phyloP scores from a whole-genome alignment of 768 basidiomycete species.

The Rhodotorula babjevae region DNA sequence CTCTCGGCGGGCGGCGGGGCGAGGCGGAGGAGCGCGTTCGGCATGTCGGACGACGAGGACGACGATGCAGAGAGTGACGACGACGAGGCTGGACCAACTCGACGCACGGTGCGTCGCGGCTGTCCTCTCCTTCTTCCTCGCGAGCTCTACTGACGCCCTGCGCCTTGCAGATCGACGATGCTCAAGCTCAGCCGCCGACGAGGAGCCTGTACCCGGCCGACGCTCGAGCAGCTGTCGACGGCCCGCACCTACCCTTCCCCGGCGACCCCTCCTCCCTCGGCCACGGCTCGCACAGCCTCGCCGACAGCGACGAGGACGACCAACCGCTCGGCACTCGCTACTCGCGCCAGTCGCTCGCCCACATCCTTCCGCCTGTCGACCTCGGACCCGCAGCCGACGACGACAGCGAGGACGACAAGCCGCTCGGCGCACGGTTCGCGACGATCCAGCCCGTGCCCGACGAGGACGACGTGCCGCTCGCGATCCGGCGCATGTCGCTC shows the following conservation, averaged over 20 bases:
- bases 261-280: slow-evolving; percentile 23
- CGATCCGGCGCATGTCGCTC: slow-evolving; percentile 23
- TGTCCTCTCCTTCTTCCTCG: not conserved
- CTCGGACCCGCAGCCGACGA: not conserved
- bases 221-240: not conserved
- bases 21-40: not conserved
- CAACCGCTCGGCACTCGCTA: slow-evolving; percentile 16
- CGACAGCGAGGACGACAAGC: slow-evolving; percentile 9
- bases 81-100: not conserved
- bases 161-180: too few relatives aligned
- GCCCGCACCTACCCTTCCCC: slow-evolving; percentile 8
- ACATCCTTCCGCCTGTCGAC: not conserved
- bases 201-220: not conserved
- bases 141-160: too few relatives aligned
- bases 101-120: not conserved
- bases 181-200: not conserved
- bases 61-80: not conserved
- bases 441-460: not conserved
- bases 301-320: slow-evolving; percentile 10
- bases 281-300: not conserved
- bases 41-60: not conserved
- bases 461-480: slow-evolving; percentile 36
- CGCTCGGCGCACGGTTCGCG: slow-evolving; percentile 25
- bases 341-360: not conserved
- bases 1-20: not conserved